Conservation (phyloP, 139 green algal species). For the Closterium sp. region DNA sequence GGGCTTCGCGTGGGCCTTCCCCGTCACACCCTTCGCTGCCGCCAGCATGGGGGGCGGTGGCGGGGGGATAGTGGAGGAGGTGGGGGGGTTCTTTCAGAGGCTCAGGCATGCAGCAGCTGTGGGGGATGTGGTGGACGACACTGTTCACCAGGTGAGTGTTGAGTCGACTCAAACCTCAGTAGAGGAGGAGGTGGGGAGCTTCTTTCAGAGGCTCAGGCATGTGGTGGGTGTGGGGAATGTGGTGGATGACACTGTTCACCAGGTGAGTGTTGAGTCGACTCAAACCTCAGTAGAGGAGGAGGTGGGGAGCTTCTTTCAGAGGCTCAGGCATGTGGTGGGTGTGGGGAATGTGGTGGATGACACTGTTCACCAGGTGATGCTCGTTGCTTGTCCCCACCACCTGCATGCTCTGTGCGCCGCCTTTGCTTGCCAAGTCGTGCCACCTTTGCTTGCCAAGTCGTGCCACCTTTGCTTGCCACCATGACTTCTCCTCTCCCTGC, state of each 20-base stretch:
- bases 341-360: slow-evolving; percentile 31
- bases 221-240: neutral
- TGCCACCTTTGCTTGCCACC: too few relatives aligned
- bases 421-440: too few relatives aligned
- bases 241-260: slow-evolving; percentile 55
- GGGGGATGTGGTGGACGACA: slow-evolving; percentile 39
- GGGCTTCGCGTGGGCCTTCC: slow-evolving; percentile 86
- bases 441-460: too few relatives aligned
- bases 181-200: neutral
- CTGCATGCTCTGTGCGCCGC: too few relatives aligned
- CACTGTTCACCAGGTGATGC: neutral
- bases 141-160: slow-evolving; percentile 52
- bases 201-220: neutral
- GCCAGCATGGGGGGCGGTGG: slow-evolving; percentile 5
- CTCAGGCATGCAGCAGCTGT: neutral
- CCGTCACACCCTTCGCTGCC: slow-evolving; percentile 72
- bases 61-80: slow-evolving; percentile 13
- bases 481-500: too few relatives aligned
- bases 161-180: too few relatives aligned
- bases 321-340: neutral
- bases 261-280: too few relatives aligned
- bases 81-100: neutral
- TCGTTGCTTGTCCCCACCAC: too few relatives aligned
- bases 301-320: neutral
- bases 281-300: slow-evolving; percentile 27